phyloP scores from a whole-genome alignment of 495 filamentous ascomycete species.

The Penicillium cosmopolitanum region DNA sequence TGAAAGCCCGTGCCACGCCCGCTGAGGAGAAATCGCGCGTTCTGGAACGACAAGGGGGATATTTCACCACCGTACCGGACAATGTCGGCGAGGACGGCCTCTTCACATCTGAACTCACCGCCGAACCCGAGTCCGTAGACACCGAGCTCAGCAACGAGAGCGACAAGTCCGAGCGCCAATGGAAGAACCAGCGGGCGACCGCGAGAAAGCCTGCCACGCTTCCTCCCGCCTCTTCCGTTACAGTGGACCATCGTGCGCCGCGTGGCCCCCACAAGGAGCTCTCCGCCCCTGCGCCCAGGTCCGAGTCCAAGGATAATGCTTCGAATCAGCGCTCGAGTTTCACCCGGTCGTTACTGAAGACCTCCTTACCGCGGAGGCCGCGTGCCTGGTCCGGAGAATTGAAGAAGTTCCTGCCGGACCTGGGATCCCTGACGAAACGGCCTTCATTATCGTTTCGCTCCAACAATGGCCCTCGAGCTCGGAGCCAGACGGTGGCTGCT shows the following conservation, averaged over 20 bases:
- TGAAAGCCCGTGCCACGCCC: slow-evolving; percentile 72
- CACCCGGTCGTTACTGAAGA: slow-evolving; percentile 46
- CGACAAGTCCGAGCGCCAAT: slow-evolving; percentile 1
- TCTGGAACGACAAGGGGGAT: slow-evolving; percentile 60
- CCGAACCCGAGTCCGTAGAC: slow-evolving; percentile 38
- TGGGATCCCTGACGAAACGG: slow-evolving; percentile 48
- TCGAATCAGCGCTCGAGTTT: slow-evolving; percentile 38
- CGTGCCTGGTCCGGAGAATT: slow-evolving; percentile 49
- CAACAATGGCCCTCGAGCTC: slow-evolving; percentile 28
- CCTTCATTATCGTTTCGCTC: slow-evolving; percentile 52
- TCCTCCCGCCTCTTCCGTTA: slow-evolving; percentile 8
- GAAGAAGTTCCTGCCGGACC: slow-evolving; percentile 48
- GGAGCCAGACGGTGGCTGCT: slow-evolving; percentile 34
- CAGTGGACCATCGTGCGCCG: slow-evolving; percentile 13
- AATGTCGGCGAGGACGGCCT: slow-evolving; percentile 32
- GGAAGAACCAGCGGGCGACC: slow-evolving; percentile 4
- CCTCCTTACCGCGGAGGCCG: slow-evolving; percentile 39
- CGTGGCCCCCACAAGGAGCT: slow-evolving; percentile 25
- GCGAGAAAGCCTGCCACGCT: slow-evolving; percentile 8
- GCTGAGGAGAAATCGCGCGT: slow-evolving; percentile 74
- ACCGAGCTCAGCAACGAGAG: neutral
- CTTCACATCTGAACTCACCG: slow-evolving; percentile 38
- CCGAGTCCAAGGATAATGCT: slow-evolving; percentile 15
- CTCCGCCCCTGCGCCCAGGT: slow-evolving; percentile 5
- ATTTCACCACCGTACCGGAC: slow-evolving; percentile 51